A percentile compares a stretch with the other conserved stretches of the same genome.
phyloP scores from a whole-genome alignment of 352 stramenopile species.

The Phytophthora multivora region DNA sequence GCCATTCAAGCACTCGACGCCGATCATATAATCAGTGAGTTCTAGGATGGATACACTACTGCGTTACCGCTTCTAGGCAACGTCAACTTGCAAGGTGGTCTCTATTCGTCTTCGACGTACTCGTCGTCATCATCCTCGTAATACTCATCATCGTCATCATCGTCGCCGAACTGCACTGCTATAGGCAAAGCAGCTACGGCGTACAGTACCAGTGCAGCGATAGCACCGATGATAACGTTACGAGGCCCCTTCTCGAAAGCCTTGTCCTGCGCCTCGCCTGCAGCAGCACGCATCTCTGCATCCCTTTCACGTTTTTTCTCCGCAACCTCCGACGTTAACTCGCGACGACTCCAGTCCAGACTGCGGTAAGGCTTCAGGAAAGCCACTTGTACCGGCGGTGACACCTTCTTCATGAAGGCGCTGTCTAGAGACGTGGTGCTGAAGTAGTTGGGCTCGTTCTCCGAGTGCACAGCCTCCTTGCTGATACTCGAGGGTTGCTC shows the following conservation, averaged over 20 bases:
- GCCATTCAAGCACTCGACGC: no score
- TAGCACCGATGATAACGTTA: slow-evolving; percentile 81
- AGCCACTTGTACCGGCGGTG: slow-evolving; percentile 54
- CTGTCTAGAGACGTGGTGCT: slow-evolving; percentile 36
- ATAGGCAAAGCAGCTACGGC: slow-evolving; percentile 67
- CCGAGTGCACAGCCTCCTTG: slow-evolving; percentile 52
- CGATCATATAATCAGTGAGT: no score
- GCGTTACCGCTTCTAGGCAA: neutral
- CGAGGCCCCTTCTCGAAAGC: slow-evolving; percentile 76
- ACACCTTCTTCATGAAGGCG: slow-evolving; percentile 76
- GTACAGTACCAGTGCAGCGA: slow-evolving; percentile 76
- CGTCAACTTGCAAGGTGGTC: neutral
- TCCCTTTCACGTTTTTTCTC: slow-evolving; percentile 53
- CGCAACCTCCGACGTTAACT: slow-evolving; percentile 57
- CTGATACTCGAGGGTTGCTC: slow-evolving; percentile 48
- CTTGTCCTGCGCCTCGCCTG: slow-evolving; percentile 32
- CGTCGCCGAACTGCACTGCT: slow-evolving; percentile 52
- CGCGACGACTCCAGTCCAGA: slow-evolving; percentile 83
- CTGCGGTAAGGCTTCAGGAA: slow-evolving; percentile 85
- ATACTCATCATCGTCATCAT: slow-evolving; percentile 43
- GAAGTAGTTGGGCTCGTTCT: slow-evolving; percentile 84
- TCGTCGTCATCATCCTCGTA: slow-evolving; percentile 46
- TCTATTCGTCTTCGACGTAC: slow-evolving; percentile 33
- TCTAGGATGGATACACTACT: neutral
- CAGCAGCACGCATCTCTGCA: slow-evolving; percentile 13